phyloP scores from a whole-genome alignment of 139 green algal species.

The Desmodesmus armatus region DNA sequence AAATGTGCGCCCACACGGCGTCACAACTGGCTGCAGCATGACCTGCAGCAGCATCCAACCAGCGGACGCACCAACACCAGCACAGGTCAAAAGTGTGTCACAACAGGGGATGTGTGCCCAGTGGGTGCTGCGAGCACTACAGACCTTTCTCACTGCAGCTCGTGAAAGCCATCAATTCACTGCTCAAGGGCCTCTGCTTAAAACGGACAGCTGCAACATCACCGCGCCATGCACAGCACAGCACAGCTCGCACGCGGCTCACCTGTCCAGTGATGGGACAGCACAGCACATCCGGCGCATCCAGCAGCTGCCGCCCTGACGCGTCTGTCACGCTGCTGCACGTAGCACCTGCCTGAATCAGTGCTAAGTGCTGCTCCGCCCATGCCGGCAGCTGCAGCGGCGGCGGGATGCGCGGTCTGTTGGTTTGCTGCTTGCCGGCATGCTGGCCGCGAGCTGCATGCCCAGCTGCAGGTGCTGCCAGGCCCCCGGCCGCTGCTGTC shows the following conservation, averaged over 20 bases:
- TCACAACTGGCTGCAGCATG: constrained; percentile 5
- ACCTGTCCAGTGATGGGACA: constrained; percentile 38
- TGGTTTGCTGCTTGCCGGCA: background rate
- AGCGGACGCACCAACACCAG: background rate
- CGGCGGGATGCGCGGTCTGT: background rate
- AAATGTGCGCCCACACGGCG: constrained; percentile 15
- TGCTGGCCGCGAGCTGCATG: too few species aligned
- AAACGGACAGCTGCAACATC: background rate
- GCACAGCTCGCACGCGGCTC: background rate
- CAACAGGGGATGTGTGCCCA: too few species aligned
- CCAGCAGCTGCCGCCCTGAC: background rate
- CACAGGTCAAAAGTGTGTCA: too few species aligned
- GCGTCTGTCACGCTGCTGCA: background rate
- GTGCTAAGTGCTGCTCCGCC: constrained; percentile 3
- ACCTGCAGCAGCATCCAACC: background rate
- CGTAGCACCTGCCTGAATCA: background rate
- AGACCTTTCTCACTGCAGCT: too few species aligned
- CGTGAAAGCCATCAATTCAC: too few species aligned
- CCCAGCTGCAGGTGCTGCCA: constrained; percentile 15
- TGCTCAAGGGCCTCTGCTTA: too few species aligned
- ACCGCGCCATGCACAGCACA: background rate
- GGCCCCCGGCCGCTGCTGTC: background rate
- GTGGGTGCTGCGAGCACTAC: too few species aligned
- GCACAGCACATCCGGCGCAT: constrained; percentile 30
- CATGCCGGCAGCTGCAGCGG: constrained; percentile 1